These are phyloP conservation scores for Neonectria ditissima DNA, from an alignment of 2,329 filamentous ascomycete genomes.

Conservation along the genomic window DNA sequence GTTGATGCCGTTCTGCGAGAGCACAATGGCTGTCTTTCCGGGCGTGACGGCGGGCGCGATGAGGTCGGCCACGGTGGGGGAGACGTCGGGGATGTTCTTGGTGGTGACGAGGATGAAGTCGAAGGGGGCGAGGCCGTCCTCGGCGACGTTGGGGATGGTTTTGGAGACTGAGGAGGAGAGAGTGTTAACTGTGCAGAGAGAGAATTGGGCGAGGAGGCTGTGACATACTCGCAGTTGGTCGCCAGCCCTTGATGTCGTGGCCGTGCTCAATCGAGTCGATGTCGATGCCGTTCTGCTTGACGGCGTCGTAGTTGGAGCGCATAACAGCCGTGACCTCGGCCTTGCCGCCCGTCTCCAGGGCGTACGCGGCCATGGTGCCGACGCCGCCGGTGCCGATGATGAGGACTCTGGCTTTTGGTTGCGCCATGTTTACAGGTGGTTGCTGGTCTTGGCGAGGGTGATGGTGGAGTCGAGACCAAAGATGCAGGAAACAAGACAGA, in stretches of 20 bases:
- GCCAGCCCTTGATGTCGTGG: conserved; percentile 57
- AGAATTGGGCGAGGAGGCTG: not conserved
- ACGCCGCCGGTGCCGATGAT: conserved; percentile 67
- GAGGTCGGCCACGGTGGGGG: conserved; percentile 60
- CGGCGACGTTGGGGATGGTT: conserved; percentile 58
- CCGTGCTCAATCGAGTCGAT: conserved; percentile 70
- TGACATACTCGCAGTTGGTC: conserved; percentile 55
- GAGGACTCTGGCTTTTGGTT: conserved; percentile 57
- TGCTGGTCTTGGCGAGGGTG: not conserved
- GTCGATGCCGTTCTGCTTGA: conserved; percentile 60
- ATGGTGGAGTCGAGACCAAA: not conserved
- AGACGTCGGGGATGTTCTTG: conserved; percentile 68
- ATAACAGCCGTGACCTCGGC: conserved; percentile 67
- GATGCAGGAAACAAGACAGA: not conserved
- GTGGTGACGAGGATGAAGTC: conserved; percentile 69
- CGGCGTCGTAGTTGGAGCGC: conserved; percentile 66
- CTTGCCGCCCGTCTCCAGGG: conserved; percentile 61
- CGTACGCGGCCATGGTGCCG: conserved; percentile 67
- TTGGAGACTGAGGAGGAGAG: conserved; percentile 55
- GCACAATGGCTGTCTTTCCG: conserved; percentile 63
- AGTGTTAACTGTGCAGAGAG: not conserved
- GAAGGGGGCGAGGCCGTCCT: conserved; percentile 50
- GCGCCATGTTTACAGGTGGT: conserved; percentile 1
- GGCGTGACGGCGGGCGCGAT: conserved; percentile 64
- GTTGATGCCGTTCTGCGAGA: conserved; percentile 73